Conservation (phyloP, 495 filamentous ascomycete genomes). For the Aspergillus affinis region DNA sequence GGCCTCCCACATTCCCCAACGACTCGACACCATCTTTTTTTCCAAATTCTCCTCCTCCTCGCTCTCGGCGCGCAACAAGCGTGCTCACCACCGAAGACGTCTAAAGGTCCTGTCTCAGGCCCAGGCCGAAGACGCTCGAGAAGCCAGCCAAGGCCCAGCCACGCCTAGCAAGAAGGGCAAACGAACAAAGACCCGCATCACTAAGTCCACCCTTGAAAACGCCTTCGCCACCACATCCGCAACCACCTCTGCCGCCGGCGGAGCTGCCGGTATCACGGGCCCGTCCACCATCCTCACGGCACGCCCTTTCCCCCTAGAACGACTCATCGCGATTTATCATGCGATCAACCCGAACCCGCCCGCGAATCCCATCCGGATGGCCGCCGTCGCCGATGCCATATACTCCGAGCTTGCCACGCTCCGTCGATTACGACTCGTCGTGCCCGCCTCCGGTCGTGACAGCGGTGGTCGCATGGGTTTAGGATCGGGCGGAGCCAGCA, state of each 20-base stretch:
- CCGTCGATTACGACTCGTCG: slow-evolving; percentile 71
- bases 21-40: slow-evolving; percentile 79
- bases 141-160: slow-evolving; percentile 28
- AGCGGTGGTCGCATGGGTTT: slow-evolving; percentile 26
- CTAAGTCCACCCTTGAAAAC: slow-evolving; percentile 47
- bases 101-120: slow-evolving; percentile 46
- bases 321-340: slow-evolving; percentile 83
- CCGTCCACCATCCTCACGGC: slow-evolving; percentile 71
- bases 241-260: slow-evolving; percentile 37
- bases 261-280: slow-evolving; percentile 50
- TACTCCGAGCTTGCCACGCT: slow-evolving; percentile 78
- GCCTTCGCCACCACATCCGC: slow-evolving; percentile 43
- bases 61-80: slow-evolving; percentile 47
- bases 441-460: slow-evolving; percentile 53
- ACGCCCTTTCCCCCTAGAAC: slow-evolving; percentile 82
- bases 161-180: slow-evolving; percentile 37
- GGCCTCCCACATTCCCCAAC: slow-evolving; percentile 81
- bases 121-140: slow-evolving; percentile 38
- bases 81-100: slow-evolving; percentile 56
- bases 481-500: slow-evolving; percentile 30
- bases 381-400: slow-evolving; percentile 57
- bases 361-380: slow-evolving; percentile 46
- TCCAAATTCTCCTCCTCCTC: slow-evolving; percentile 69
- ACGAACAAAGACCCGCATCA: slow-evolving; percentile 44
- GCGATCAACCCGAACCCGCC: slow-evolving; percentile 69